phyloP scores from a whole-genome alignment of 2,329 filamentous ascomycete genomes.

The Metarhizium sp. region DNA sequence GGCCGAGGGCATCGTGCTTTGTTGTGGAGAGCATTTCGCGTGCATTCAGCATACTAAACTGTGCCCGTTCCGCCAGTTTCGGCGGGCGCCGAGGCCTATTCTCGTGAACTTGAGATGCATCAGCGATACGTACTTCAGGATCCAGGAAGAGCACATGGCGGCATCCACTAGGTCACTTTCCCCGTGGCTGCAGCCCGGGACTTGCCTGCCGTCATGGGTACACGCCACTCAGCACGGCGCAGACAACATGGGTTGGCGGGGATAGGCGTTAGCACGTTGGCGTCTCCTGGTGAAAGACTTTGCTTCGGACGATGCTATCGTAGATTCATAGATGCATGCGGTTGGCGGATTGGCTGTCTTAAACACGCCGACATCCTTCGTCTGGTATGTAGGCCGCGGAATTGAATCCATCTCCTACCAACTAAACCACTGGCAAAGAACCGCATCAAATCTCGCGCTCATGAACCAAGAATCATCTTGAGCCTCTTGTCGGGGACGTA shows the following conservation, averaged over 20 bases:
- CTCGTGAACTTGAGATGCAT: neutral
- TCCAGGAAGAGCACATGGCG: too few relatives aligned
- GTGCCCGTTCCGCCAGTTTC: neutral
- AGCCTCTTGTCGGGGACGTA: neutral
- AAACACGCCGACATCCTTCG: neutral
- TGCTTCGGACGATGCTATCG: too few relatives aligned
- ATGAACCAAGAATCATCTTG: neutral
- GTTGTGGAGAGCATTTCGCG: neutral
- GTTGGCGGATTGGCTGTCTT: too few relatives aligned
- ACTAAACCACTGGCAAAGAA: neutral
- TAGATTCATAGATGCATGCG: too few relatives aligned
- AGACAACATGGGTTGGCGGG: neutral
- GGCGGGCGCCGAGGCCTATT: neutral
- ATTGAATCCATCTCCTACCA: neutral
- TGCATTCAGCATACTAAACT: neutral
- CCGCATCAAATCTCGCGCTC: neutral
- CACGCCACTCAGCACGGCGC: neutral
- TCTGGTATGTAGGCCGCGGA: neutral
- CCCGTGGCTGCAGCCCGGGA: neutral
- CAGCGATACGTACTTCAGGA: neutral
- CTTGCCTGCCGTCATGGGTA: neutral
- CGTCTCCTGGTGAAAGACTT: too few relatives aligned
- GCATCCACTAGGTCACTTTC: neutral
- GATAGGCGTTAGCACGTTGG: neutral
- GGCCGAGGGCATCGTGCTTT: neutral